Percentiles rank a stretch among this genome's conserved stretches.
These are phyloP conservation scores for Aspergillus ochraceus DNA, from an alignment of 2,329 filamentous ascomycete species.

Conservation along the genomic window DNA sequence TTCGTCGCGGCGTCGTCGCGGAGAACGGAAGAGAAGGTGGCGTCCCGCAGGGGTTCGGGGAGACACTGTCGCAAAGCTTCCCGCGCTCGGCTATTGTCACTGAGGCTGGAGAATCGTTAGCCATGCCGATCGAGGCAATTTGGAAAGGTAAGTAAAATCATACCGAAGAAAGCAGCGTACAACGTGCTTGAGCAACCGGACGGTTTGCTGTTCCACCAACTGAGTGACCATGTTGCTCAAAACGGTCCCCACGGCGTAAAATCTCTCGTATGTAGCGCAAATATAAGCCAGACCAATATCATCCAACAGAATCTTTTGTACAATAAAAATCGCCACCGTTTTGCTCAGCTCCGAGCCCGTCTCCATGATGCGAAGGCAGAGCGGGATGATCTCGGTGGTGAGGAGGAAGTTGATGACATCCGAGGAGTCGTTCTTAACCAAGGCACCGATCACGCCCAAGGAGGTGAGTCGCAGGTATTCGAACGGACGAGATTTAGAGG, in stretches of 20 bases:
- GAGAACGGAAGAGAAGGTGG: slow-evolving; percentile 93
- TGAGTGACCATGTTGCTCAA: slow-evolving; percentile 98
- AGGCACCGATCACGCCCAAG: slow-evolving; percentile 90
- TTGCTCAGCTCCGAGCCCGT: slow-evolving; percentile 97
- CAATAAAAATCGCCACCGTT: slow-evolving; percentile 98
- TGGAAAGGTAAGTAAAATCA: slow-evolving; percentile 30
- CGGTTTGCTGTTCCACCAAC: slow-evolving; percentile 95
- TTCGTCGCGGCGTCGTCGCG: slow-evolving; percentile 97
- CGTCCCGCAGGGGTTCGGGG: slow-evolving; percentile 96
- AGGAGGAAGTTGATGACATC: slow-evolving; percentile 99
- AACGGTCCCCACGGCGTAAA: slow-evolving; percentile 96
- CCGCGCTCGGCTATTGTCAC: slow-evolving; percentile 91
- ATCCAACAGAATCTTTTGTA: slow-evolving; percentile 96
- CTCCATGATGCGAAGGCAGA: slow-evolving; percentile 98
- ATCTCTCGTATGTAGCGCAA: slow-evolving; percentile 96
- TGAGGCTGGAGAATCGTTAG: slow-evolving; percentile 60
- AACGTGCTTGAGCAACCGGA: slow-evolving; percentile 92
- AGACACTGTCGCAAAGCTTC: slow-evolving; percentile 95
- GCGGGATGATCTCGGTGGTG: slow-evolving; percentile 96
- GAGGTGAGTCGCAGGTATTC: slow-evolving; percentile 96
- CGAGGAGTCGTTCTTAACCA: slow-evolving; percentile 98
- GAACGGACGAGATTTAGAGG: slow-evolving; percentile 94
- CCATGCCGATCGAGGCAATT: slow-evolving; percentile 2
- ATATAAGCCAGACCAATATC: slow-evolving; percentile 98
- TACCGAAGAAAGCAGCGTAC: slow-evolving; percentile 95